Evolutionary conservation across 305 asterid genomes (phyloP).

Genomic region (Fraxinus dipetala): DNA sequence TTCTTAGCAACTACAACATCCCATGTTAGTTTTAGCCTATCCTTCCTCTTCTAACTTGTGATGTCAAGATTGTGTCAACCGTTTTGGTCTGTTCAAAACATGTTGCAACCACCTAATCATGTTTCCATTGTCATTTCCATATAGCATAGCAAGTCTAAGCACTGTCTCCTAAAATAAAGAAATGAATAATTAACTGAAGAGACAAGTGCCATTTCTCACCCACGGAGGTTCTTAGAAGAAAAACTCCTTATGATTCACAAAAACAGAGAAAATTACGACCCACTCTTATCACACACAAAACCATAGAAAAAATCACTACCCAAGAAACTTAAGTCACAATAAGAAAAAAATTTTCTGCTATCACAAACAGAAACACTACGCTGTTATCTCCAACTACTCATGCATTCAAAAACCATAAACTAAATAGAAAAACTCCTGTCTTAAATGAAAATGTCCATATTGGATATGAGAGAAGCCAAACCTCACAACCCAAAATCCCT

Average conservation of each 20-base stretch:
- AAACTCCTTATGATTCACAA: not conserved
- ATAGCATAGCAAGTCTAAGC: not conserved
- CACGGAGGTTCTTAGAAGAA: not conserved
- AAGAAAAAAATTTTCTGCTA: not conserved
- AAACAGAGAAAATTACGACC: not conserved
- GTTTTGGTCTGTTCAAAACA: not conserved
- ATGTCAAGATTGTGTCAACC: not conserved
- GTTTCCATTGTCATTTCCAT: not conserved
- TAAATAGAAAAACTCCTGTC: not conserved
- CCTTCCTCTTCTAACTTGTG: not conserved
- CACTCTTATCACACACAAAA: not conserved
- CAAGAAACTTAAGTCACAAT: not conserved
- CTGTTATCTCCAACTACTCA: slow-evolving; percentile 19
- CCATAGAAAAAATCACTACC: not conserved
- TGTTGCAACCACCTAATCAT: not conserved
- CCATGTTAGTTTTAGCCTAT: not conserved
- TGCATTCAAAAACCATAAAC: slow-evolving; percentile 21
- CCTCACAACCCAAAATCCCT: slow-evolving; percentile 4
- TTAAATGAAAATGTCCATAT: not conserved
- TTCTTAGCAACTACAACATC: not conserved
- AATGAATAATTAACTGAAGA: not conserved
- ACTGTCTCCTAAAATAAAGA: not conserved
- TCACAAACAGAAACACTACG: not conserved
- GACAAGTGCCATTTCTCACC: not conserved
- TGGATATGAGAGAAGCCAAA: slow-evolving; percentile 5